These are phyloP conservation scores for Penicillium aurantiogriseum DNA, from an alignment of 2,329 filamentous ascomycete species.

Conservation along the genomic window DNA sequence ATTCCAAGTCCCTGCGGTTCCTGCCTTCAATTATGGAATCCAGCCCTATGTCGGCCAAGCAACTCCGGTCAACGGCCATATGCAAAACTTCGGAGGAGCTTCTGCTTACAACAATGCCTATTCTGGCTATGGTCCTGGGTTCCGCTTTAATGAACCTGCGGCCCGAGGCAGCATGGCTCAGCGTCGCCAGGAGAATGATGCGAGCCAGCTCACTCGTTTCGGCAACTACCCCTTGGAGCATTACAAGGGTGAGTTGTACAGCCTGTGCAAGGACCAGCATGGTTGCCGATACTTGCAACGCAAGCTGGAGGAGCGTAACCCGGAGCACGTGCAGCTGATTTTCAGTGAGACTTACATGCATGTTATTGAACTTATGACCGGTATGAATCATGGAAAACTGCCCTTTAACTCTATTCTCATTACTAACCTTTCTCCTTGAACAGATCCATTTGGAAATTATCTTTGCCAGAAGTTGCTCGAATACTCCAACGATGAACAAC, in stretches of 20 bases:
- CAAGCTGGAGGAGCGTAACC: slow-evolving; percentile 86
- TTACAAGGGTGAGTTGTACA: slow-evolving; percentile 79
- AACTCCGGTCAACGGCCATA: slow-evolving; percentile 37
- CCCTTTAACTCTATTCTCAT: neutral
- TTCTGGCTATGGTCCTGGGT: slow-evolving; percentile 49
- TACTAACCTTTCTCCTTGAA: slow-evolving; percentile 22
- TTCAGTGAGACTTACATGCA: slow-evolving; percentile 91
- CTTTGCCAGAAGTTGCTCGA: slow-evolving; percentile 97
- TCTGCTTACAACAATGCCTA: slow-evolving; percentile 53
- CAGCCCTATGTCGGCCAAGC: slow-evolving; percentile 56
- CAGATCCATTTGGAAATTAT: slow-evolving; percentile 97
- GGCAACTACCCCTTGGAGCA: slow-evolving; percentile 79
- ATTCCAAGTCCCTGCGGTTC: slow-evolving; percentile 29
- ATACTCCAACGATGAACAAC: slow-evolving; percentile 91
- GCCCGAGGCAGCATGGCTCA: slow-evolving; percentile 70
- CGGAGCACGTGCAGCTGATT: slow-evolving; percentile 84
- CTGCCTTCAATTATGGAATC: slow-evolving; percentile 52
- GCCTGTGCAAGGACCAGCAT: slow-evolving; percentile 95
- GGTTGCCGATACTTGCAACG: slow-evolving; percentile 96
- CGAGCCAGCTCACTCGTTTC: slow-evolving; percentile 70
- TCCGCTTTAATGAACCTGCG: slow-evolving; percentile 69
- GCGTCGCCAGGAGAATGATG: slow-evolving; percentile 53
- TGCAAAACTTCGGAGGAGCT: slow-evolving; percentile 46
- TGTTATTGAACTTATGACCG: slow-evolving; percentile 95
- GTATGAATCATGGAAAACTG: slow-evolving; percentile 34